Evolutionary conservation across 2,329 filamentous ascomycete genomes (phyloP).

Genomic region (Colletotrichum orchidophilum): DNA sequence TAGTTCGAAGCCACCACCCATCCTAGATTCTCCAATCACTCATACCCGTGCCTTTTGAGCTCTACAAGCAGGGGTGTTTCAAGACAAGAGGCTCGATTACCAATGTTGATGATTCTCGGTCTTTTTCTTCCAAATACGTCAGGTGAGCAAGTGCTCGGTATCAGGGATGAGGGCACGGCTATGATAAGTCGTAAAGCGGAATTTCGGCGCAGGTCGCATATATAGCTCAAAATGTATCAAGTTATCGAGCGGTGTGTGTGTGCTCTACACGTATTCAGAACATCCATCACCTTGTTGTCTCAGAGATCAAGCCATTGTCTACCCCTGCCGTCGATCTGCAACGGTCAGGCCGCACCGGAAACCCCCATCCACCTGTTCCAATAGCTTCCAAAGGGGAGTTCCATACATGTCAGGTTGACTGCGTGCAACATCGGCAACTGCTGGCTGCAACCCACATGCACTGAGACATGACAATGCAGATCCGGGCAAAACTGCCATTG

Average conservation of each 20-base stretch:
- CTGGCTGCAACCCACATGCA: conserved; percentile 10
- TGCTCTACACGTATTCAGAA: not conserved
- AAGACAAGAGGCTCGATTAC: not conserved
- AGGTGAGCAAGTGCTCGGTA: not conserved
- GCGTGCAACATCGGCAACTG: conserved; percentile 14
- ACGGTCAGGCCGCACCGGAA: not conserved
- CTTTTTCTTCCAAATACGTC: not conserved
- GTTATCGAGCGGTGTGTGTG: not conserved
- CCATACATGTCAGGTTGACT: not conserved
- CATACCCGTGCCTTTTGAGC: too few species aligned
- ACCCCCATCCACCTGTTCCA: not conserved
- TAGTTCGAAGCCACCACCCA: too few species aligned
- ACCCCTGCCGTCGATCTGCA: conserved; percentile 1
- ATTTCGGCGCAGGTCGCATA: not conserved
- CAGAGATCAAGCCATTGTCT: not conserved
- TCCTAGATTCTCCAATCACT: too few species aligned
- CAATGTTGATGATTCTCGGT: not conserved
- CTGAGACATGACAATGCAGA: conserved; percentile 9
- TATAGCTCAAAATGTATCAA: not conserved
- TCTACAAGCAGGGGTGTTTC: not conserved
- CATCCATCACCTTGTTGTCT: not conserved
- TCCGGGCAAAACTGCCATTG: not conserved
- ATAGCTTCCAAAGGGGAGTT: not conserved
- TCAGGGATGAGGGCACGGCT: not conserved
- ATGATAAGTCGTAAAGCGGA: not conserved